A percentile compares a stretch with the other conserved stretches of the same genome.
phyloP scores from a whole-genome alignment of 2,329 filamentous ascomycete genomes.

The Endothia cerciana region DNA sequence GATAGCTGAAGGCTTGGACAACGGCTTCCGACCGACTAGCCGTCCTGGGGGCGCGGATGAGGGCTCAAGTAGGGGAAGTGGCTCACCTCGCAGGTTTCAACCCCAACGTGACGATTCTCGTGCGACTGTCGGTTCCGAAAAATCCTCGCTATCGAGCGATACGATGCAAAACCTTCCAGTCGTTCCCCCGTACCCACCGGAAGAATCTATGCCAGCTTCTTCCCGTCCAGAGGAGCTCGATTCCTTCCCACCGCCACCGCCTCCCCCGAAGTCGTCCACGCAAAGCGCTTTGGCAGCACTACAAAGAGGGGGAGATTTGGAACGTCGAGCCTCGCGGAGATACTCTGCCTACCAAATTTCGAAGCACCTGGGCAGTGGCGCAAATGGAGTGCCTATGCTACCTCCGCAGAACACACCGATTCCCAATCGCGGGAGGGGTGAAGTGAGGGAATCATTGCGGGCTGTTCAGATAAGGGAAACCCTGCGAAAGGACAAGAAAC shows the following conservation, averaged over 20 bases:
- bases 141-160: conserved; percentile 72
- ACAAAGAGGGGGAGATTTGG: conserved; percentile 88
- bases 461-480: conserved; percentile 61
- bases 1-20: conserved; percentile 60
- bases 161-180: conserved; percentile 78
- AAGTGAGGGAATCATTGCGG: conserved; percentile 82
- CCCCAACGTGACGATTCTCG: conserved; percentile 56
- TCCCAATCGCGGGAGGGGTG: conserved; percentile 79
- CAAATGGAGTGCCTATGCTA: conserved; percentile 83
- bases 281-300: conserved; percentile 89
- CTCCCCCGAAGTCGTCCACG: conserved; percentile 79
- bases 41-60: conserved; percentile 40
- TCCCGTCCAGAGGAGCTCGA: conserved; percentile 53
- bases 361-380: conserved; percentile 82
- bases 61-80: conserved; percentile 36
- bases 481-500: conserved; percentile 52
- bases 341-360: conserved; percentile 98
- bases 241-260: conserved; percentile 74
- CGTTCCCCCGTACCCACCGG: conserved; percentile 70
- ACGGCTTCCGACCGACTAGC: conserved; percentile 50
- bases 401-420: conserved; percentile 81
- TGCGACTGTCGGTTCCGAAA: conserved; percentile 57
- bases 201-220: conserved; percentile 53
- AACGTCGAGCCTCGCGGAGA: conserved; percentile 86
- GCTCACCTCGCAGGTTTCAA: conserved; percentile 55